Evolutionary conservation across 352 stramenopile genomes (phyloP).

Genomic region (Phytophthora cactorum): DNA sequence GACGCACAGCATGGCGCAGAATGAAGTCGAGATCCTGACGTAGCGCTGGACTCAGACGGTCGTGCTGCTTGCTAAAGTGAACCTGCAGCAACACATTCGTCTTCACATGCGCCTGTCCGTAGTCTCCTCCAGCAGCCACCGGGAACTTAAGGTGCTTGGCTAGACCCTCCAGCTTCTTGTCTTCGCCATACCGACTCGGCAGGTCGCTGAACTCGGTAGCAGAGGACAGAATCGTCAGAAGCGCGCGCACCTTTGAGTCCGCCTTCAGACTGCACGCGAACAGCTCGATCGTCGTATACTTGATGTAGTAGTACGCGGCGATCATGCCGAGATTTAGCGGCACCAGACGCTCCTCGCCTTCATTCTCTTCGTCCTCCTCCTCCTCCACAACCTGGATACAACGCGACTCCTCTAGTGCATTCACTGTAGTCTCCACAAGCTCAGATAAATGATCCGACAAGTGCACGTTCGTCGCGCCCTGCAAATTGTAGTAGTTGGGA

Average conservation of each 20-base stretch:
- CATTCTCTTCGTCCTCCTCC: conserved; percentile 77
- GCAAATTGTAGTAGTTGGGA: conserved; percentile 99
- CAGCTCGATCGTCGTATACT: conserved; percentile 99
- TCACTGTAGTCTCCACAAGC: conserved; percentile 97
- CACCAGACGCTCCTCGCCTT: conserved; percentile 90
- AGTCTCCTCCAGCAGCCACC: conserved; percentile 87
- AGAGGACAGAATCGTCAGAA: conserved; percentile 97
- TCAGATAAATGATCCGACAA: conserved; percentile 99
- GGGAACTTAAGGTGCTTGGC: conserved; percentile 95
- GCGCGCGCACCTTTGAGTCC: conserved; percentile 96
- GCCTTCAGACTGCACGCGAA: conserved; percentile 97
- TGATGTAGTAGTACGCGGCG: conserved; percentile 99
- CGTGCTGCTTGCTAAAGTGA: conserved; percentile 96
- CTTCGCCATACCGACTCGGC: conserved; percentile 94
- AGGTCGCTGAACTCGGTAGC: conserved; percentile 96
- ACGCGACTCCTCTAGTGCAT: conserved; percentile 96
- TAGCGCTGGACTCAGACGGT: conserved; percentile 92
- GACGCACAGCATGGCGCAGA: conserved; percentile 90
- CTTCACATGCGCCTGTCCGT: conserved; percentile 96
- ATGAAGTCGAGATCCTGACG: conserved; percentile 92
- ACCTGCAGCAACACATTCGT: conserved; percentile 96
- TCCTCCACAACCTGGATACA: conserved; percentile 97
- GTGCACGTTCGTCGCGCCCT: conserved; percentile 91
- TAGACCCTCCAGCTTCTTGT: conserved; percentile 93
- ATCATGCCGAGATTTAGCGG: conserved; percentile 99